A percentile compares a stretch with the other conserved stretches of the same genome.
These are phyloP conservation scores for Suhomyces chickasaworum DNA, from an alignment of 1,139 yeast genomes.

Conservation along the genomic window DNA sequence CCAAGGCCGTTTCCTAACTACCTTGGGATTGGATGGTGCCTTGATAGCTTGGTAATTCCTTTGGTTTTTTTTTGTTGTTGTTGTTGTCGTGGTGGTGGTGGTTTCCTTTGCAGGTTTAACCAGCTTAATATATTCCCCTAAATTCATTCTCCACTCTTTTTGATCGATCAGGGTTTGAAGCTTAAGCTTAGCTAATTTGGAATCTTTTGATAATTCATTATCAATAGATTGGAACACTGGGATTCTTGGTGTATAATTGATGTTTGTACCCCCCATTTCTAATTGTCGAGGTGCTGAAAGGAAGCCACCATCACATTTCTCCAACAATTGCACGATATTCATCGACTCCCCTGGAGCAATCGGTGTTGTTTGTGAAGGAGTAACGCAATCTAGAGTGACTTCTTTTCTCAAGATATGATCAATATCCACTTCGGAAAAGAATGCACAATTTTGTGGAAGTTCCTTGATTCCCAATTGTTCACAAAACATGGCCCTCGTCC, in stretches of 20 bases:
- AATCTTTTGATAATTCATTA: constrained; percentile 20
- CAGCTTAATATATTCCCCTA: constrained; percentile 21
- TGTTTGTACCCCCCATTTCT: constrained; percentile 6
- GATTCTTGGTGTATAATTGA: constrained; percentile 25
- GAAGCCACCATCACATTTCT: constrained; percentile 15
- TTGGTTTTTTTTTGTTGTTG: constrained; percentile 8
- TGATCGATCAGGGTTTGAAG: constrained; percentile 34
- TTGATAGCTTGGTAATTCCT: not conserved
- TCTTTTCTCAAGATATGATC: constrained; percentile 89
- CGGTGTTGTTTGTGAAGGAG: constrained; percentile 78
- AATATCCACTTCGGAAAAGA: constrained; percentile 90
- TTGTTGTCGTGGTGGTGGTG: too few relatives aligned
- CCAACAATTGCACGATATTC: constrained; percentile 57
- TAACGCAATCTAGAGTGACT: constrained; percentile 82
- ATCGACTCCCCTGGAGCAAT: constrained; percentile 81
- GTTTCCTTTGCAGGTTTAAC: constrained; percentile 11
- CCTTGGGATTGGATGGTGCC: not conserved
- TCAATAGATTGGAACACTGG: constrained; percentile 30
- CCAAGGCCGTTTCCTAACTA: not conserved
- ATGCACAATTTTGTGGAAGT: constrained; percentile 93
- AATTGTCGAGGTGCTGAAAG: not conserved
- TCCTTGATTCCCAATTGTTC: constrained; percentile 89
- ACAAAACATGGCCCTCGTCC: constrained; percentile 97
- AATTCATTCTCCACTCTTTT: constrained; percentile 29
- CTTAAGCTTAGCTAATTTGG: constrained; percentile 27